Evolutionary conservation across 768 basidiomycete species (phyloP).

Genomic region (Pilatotrama ljubarskyi): DNA sequence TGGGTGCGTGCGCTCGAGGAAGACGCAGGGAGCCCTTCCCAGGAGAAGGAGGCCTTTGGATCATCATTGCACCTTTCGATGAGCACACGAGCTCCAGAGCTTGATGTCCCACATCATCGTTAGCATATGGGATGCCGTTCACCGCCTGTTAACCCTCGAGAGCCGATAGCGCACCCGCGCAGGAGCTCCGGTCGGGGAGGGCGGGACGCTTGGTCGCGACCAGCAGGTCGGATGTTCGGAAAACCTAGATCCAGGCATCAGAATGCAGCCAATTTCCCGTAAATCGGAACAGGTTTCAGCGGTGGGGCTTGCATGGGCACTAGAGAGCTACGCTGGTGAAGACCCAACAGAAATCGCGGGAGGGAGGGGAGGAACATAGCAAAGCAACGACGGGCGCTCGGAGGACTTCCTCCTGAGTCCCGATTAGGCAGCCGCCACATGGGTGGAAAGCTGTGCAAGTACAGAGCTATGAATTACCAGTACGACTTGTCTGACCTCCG

Average conservation of each 20-base stretch:
- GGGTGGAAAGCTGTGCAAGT: constrained; percentile 4
- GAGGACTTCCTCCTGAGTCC: not conserved
- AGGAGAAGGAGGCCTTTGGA: not conserved
- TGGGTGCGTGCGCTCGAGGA: not conserved
- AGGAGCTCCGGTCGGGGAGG: not conserved
- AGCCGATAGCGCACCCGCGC: not conserved
- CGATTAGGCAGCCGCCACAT: not conserved
- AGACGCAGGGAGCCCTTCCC: not conserved
- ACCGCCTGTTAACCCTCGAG: not conserved
- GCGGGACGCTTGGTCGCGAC: not conserved
- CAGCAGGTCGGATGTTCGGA: not conserved
- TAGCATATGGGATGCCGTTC: not conserved
- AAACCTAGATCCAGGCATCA: not conserved
- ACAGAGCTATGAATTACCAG: not conserved
- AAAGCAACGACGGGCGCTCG: not conserved
- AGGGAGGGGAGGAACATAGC: not conserved
- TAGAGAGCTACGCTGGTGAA: not conserved
- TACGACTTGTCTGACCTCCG: not conserved
- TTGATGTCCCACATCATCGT: not conserved
- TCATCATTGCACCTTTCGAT: not conserved
- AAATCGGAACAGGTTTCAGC: not conserved
- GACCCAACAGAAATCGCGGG: not conserved
- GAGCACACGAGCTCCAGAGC: not conserved
- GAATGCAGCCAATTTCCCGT: not conserved
- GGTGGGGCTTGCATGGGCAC: not conserved